Evolutionary conservation across 306 rosid species (phyloP).

Genomic region (Spatholobus suberectus): DNA sequence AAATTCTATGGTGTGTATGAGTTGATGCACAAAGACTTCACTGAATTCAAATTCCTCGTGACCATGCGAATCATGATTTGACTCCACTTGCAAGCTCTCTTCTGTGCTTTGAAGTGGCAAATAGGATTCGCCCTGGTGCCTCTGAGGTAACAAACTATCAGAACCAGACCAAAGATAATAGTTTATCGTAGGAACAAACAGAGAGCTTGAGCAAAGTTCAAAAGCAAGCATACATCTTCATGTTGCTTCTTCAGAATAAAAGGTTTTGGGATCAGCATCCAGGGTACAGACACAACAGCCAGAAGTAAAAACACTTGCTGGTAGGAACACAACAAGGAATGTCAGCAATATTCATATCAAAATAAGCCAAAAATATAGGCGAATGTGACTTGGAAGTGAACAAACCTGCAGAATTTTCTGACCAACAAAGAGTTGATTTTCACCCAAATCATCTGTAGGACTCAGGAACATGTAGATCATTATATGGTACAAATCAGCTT

Average conservation of each 20-base stretch:
- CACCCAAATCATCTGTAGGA: slow-evolving; percentile 88
- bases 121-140: slow-evolving; percentile 78
- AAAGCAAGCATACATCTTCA: slow-evolving; percentile 59
- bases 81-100: slow-evolving; percentile 75
- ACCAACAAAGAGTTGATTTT: slow-evolving; percentile 90
- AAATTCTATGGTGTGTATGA: slow-evolving; percentile 91
- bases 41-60: slow-evolving; percentile 91
- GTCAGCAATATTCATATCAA: slow-evolving; percentile 22
- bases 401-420: slow-evolving; percentile 85
- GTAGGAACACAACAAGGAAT: slow-evolving; percentile 31
- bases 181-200: not conserved
- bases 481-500: slow-evolving; percentile 87
- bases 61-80: slow-evolving; percentile 74
- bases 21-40: slow-evolving; percentile 90
- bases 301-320: slow-evolving; percentile 76
- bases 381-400: not conserved
- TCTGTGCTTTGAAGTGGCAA: slow-evolving; percentile 68
- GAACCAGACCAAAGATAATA: slow-evolving; percentile 32
- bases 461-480: slow-evolving; percentile 98
- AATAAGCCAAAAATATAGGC: not conserved
- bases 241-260: slow-evolving; percentile 90
- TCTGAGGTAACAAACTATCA: slow-evolving; percentile 61
- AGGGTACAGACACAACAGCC: slow-evolving; percentile 88
- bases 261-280: slow-evolving; percentile 99
- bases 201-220: not conserved